A percentile compares a stretch with the other conserved stretches of the same genome.
These are phyloP conservation scores for Nothopassalora personata DNA, from an alignment of 2,329 filamentous ascomycete species.

Conservation along the genomic window DNA sequence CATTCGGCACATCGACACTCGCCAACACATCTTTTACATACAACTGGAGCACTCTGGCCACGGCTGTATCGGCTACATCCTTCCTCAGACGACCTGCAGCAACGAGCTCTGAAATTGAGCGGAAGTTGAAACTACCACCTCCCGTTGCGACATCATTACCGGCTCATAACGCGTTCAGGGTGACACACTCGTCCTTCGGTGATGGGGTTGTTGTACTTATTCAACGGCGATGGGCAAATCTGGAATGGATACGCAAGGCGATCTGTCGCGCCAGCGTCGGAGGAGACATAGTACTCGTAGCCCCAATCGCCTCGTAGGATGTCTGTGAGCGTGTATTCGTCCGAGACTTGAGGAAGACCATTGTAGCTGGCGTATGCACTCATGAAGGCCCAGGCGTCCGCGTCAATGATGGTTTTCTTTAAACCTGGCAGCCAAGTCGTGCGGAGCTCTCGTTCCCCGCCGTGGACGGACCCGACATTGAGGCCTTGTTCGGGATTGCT, in stretches of 20 bases:
- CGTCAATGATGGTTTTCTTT: constrained; percentile 66
- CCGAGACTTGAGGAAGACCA: constrained; percentile 61
- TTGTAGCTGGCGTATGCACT: constrained; percentile 68
- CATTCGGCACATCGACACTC: constrained; percentile 49
- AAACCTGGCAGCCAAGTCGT: constrained; percentile 55
- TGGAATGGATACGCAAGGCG: constrained; percentile 60
- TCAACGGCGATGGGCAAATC: constrained; percentile 49
- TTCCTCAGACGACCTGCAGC: constrained; percentile 56
- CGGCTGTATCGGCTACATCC: constrained; percentile 59
- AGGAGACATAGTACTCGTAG: constrained; percentile 63
- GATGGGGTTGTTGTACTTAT: constrained; percentile 43
- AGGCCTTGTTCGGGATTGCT: constrained; percentile 65
- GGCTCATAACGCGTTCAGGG: constrained; percentile 57
- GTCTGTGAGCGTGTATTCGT: constrained; percentile 61
- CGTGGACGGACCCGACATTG: constrained; percentile 59
- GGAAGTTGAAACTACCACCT: constrained; percentile 66
- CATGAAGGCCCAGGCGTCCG: constrained; percentile 64
- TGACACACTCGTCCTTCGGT: constrained; percentile 57
- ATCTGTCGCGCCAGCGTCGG: constrained; percentile 66
- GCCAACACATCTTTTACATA: constrained; percentile 42
- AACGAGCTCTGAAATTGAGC: constrained; percentile 61
- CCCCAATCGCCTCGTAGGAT: constrained; percentile 68
- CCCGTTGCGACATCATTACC: constrained; percentile 74
- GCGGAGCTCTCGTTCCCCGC: constrained; percentile 51
- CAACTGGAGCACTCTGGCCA: constrained; percentile 56